Conservation (phyloP, 352 stramenopile species). For the Globisporangium camurandrum region DNA sequence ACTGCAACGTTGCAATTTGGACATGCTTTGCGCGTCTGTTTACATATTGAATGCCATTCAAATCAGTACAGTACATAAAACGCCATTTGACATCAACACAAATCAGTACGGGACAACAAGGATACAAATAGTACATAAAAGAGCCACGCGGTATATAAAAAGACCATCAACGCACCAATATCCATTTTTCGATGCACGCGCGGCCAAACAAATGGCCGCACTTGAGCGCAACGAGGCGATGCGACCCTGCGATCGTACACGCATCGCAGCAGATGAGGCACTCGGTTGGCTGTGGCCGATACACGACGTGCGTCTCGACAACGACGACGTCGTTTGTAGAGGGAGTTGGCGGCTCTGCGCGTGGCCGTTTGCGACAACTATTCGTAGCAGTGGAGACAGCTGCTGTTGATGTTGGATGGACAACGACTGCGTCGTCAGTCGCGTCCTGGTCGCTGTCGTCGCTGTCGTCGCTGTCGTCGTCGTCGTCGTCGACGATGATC, state of each 20-base stretch:
- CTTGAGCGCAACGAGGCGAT: constrained; percentile 64
- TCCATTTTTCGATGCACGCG: constrained; percentile 69
- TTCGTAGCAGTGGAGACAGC: background rate
- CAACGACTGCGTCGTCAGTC: background rate
- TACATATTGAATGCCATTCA: too few species aligned
- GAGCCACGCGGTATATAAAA: background rate
- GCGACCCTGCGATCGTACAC: constrained; percentile 45
- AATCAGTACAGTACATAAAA: too few species aligned
- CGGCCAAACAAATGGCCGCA: constrained; percentile 75
- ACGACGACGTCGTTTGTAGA: constrained; percentile 1
- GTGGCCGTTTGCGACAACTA: constrained; percentile 9
- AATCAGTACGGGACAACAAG: too few species aligned
- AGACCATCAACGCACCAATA: constrained; percentile 13
- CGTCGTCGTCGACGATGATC: constrained; percentile 11
- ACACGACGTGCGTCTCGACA: constrained; percentile 15
- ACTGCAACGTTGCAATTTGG: constrained; percentile 57
- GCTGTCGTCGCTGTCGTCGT: background rate
- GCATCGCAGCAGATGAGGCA: constrained; percentile 70
- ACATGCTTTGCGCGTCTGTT: constrained; percentile 18
- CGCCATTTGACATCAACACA: too few species aligned
- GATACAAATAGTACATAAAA: too few species aligned
- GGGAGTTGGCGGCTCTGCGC: constrained; percentile 2
- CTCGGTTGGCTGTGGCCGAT: constrained; percentile 50
- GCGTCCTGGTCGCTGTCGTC: background rate
- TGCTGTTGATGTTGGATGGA: background rate